phyloP scores from a whole-genome alignment of 2,329 filamentous ascomycete species.

The Chrysosporium keratinophilum region DNA sequence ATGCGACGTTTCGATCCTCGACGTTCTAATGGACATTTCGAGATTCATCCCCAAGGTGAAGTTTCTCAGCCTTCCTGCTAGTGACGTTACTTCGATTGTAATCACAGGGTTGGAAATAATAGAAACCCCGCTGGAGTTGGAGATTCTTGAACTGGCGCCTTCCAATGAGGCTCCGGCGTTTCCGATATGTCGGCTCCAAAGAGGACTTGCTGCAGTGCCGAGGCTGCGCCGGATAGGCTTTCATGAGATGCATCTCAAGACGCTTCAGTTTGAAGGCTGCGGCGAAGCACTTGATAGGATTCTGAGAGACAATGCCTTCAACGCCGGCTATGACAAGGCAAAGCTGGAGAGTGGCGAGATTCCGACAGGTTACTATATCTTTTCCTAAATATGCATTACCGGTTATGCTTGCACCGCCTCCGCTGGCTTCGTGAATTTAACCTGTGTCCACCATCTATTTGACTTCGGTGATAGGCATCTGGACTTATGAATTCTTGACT shows the following conservation, averaged over 20 bases:
- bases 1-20: constrained; percentile 13
- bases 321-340: constrained; percentile 9
- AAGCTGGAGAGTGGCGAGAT: constrained; percentile 14
- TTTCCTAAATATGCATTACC: not conserved
- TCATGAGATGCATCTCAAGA: constrained; percentile 21
- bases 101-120: constrained; percentile 14
- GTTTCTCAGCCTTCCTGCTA: constrained; percentile 27
- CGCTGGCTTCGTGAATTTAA: too few species aligned
- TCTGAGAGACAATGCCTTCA: constrained; percentile 18
- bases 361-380: constrained; percentile 11
- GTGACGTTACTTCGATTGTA: constrained; percentile 22
- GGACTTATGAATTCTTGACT: too few species aligned
- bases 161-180: constrained; percentile 20
- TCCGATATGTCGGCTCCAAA: constrained; percentile 18
- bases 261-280: constrained; percentile 9
- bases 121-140: constrained; percentile 18
- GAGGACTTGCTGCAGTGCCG: constrained; percentile 19
- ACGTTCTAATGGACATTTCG: not conserved
- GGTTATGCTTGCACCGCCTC: too few species aligned
- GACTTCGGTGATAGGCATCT: too few species aligned
- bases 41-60: constrained; percentile 21
- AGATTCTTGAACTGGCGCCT: constrained; percentile 24
- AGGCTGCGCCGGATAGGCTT: constrained; percentile 24
- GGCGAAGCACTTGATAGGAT: constrained; percentile 24
- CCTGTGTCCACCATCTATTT: too few species aligned